These are phyloP conservation scores for Diplodia mutila DNA, from an alignment of 2,329 filamentous ascomycete genomes.

Conservation along the genomic window DNA sequence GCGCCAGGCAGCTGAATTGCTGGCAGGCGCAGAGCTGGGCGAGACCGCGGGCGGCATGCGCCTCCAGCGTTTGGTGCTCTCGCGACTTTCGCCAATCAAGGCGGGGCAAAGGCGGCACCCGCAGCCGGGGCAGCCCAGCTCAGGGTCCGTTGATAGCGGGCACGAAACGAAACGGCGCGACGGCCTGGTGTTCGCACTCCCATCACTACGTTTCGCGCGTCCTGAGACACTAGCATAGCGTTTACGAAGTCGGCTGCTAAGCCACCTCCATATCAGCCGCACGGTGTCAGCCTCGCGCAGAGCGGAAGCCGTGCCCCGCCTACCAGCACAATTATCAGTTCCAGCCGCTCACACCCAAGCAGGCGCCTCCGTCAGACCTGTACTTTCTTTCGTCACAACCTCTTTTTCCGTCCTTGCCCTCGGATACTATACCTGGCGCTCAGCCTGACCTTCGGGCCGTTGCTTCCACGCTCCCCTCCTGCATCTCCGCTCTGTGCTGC, in stretches of 20 bases:
- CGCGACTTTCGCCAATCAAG: slow-evolving; percentile 11
- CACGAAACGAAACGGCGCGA: slow-evolving; percentile 12
- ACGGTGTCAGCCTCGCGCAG: slow-evolving; percentile 24
- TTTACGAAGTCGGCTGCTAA: slow-evolving; percentile 22
- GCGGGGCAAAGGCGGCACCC: slow-evolving; percentile 5
- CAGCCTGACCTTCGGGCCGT: slow-evolving; percentile 13
- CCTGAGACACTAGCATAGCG: slow-evolving; percentile 24
- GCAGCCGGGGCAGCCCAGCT: background rate
- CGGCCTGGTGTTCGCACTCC: slow-evolving; percentile 9
- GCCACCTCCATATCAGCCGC: slow-evolving; percentile 24
- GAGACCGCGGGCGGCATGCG: background rate
- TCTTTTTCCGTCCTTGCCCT: slow-evolving; percentile 6
- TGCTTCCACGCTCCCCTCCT: slow-evolving; percentile 31
- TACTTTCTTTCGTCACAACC: slow-evolving; percentile 14
- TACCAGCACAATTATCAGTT: slow-evolving; percentile 25
- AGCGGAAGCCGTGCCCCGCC: slow-evolving; percentile 26
- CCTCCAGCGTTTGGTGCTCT: background rate
- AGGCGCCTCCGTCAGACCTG: slow-evolving; percentile 19
- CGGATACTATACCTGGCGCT: slow-evolving; percentile 9
- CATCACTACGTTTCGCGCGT: slow-evolving; percentile 14
- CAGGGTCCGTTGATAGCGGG: slow-evolving; percentile 19
- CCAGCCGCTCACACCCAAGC: slow-evolving; percentile 15
- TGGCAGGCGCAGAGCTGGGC: slow-evolving; percentile 1
- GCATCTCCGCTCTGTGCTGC: slow-evolving; percentile 35
- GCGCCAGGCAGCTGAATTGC: background rate